Evolutionary conservation across 2,329 filamentous ascomycete species (phyloP), one percentile per base, ranked within the genome.

Genomic region (Pseudopithomyces maydicus): DNA sequence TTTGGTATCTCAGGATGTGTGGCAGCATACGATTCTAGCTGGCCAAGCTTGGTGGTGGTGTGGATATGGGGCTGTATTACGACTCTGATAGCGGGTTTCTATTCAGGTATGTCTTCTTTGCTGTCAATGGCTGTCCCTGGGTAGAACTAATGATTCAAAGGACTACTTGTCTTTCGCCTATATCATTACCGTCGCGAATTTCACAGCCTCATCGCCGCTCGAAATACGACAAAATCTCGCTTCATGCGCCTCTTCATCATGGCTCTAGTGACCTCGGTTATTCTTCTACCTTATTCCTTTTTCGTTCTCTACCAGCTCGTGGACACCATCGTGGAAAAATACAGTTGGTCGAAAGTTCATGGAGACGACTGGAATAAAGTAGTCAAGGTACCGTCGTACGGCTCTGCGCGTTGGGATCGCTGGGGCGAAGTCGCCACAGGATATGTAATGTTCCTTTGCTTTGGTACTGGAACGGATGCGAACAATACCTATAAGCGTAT

Each of bases 391-490:
- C 79, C 81, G 2, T 75, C 79, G 20, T 36, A 74, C 39, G 80
- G 83, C 35, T 10, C 60, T 1, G 74, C 84, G 38, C 70, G 78
- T 42, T 82, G 82, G 57, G 84, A 88, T 66, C 80, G 82, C 29
- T 90, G 85, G 84, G 78, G 84, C 19, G 80, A 83, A 45, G 75
- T 88, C 10, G 79, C 68, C 0, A 77, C 81, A 3, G 84, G 83
- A 0, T 80, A 84, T 56, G 56, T 86, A 23, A 73, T 85, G 12
- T 90, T 90, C 67, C 51, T 83, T n/a, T 84, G 88, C 65, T 89
- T 89, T 62, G 88, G 88, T 8, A 81, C 86, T 15, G 88, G 87
- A 29, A 78, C 77, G 23, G 88, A 90, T 65, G 87, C 87, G 0
- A 55, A 68, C 43, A 71, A 67, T 12, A 63, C 66, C 1, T 75